These are phyloP conservation scores for Citrus australasica DNA, from an alignment of 345 rosid species.

Conservation along the genomic window DNA sequence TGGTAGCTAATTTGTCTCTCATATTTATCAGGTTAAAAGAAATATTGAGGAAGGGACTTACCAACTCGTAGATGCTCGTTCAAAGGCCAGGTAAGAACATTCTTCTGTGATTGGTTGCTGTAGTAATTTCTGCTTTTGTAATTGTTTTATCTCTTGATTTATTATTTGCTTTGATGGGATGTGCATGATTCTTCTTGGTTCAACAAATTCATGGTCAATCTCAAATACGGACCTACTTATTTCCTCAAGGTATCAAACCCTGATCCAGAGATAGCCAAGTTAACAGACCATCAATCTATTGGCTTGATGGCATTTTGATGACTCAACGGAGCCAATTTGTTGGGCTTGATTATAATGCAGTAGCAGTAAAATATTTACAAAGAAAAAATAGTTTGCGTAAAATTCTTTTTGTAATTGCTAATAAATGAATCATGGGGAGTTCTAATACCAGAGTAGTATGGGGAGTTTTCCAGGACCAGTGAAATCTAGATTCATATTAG, in stretches of 20 bases:
- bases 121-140: background rate
- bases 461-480: background rate
- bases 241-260: background rate
- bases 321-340: background rate
- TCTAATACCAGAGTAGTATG: background rate
- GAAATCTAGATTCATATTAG: background rate
- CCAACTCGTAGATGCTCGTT: constrained; percentile 79
- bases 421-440: background rate
- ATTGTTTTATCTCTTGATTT: background rate
- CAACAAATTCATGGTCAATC: background rate
- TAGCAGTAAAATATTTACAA: background rate
- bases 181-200: background rate
- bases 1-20: background rate
- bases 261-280: background rate
- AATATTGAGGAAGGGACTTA: constrained; percentile 41
- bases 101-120: background rate
- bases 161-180: background rate
- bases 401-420: background rate
- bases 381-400: background rate
- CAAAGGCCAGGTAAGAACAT: constrained; percentile 67
- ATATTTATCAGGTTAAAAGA: constrained; percentile 51
- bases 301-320: background rate
- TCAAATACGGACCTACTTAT: background rate
- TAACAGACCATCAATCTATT: background rate
- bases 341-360: background rate